These are phyloP conservation scores for Leccinum pachyderme DNA, from an alignment of 1,284 basidiomycete genomes.

Conservation along the genomic window DNA sequence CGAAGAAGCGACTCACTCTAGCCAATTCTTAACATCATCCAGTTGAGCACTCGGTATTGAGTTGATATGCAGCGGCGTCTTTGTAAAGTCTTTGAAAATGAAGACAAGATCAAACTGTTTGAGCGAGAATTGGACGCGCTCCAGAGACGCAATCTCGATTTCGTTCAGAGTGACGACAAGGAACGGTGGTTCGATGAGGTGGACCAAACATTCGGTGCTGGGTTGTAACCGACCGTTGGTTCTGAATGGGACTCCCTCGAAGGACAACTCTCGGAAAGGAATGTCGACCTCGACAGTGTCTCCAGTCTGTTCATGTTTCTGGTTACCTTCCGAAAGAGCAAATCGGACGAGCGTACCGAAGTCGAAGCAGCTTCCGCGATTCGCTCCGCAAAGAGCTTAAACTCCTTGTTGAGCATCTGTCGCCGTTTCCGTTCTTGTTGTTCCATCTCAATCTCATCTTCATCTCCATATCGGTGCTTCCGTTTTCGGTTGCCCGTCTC, in stretches of 20 bases:
- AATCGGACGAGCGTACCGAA: slow-evolving; percentile 48
- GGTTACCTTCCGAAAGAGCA: slow-evolving; percentile 8
- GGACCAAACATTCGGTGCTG: slow-evolving; percentile 95
- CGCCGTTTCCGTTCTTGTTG: slow-evolving; percentile 93
- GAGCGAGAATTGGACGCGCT: slow-evolving; percentile 95
- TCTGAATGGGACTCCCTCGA: slow-evolving; percentile 96
- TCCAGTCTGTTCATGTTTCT: slow-evolving; percentile 50
- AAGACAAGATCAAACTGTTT: slow-evolving; percentile 98
- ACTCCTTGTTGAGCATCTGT: slow-evolving; percentile 91
- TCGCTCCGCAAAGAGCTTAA: slow-evolving; percentile 92
- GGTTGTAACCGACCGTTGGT: slow-evolving; percentile 94
- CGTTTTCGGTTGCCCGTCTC: slow-evolving; percentile 99
- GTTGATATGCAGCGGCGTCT: slow-evolving; percentile 90
- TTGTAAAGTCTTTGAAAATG: slow-evolving; percentile 96
- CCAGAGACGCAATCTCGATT: slow-evolving; percentile 95
- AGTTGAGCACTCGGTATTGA: slow-evolving; percentile 89
- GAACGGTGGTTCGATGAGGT: slow-evolving; percentile 95
- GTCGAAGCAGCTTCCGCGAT: slow-evolving; percentile 82
- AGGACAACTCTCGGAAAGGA: slow-evolving; percentile 96
- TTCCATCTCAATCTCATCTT: slow-evolving; percentile 99
- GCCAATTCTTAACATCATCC: slow-evolving; percentile 97
- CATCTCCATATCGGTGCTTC: slow-evolving; percentile 96
- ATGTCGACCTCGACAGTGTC: slow-evolving; percentile 92
- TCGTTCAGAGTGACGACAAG: slow-evolving; percentile 93
- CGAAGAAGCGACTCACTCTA: slow-evolving; percentile 70